Evolutionary conservation across 148 eudicot genomes (phyloP).

Genomic region (Cornus florida): DNA sequence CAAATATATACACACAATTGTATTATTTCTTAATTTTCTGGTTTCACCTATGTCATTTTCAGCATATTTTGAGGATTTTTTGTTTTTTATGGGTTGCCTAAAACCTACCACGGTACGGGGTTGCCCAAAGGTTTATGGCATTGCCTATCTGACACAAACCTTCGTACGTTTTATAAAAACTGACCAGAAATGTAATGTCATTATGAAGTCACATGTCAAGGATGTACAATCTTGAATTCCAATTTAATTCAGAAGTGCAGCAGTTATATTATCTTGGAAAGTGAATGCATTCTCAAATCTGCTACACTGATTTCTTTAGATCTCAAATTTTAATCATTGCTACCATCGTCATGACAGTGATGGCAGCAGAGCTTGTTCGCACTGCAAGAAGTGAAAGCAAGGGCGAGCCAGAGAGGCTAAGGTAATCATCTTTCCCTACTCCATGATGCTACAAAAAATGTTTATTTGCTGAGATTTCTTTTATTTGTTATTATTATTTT

Average conservation of each 20-base stretch:
- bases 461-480: not conserved
- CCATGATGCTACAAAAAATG: not conserved
- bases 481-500: too few relatives aligned
- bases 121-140: not conserved
- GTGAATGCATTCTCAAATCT: not conserved
- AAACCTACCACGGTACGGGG: too few relatives aligned
- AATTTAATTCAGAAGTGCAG: not conserved
- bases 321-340: not conserved
- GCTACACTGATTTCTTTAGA: not conserved
- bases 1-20: too few relatives aligned
- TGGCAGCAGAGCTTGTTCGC: slow-evolving; percentile 99
- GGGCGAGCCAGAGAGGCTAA: slow-evolving; percentile 74
- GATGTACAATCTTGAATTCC: too few relatives aligned
- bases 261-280: not conserved
- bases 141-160: not conserved
- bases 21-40: too few relatives aligned
- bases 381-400: slow-evolving; percentile 64
- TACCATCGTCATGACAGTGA: slow-evolving; percentile 50
- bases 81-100: not conserved
- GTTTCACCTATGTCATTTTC: too few relatives aligned
- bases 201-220: too few relatives aligned
- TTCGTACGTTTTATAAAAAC: not conserved
- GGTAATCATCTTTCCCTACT: slow-evolving; percentile 37
- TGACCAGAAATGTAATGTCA: not conserved
- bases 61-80: not conserved